A percentile compares a stretch with the other conserved stretches of the same genome.
Evolutionary conservation across 768 basidiomycete species (phyloP).

Genomic region (Naganishia vaughanmartiniae): DNA sequence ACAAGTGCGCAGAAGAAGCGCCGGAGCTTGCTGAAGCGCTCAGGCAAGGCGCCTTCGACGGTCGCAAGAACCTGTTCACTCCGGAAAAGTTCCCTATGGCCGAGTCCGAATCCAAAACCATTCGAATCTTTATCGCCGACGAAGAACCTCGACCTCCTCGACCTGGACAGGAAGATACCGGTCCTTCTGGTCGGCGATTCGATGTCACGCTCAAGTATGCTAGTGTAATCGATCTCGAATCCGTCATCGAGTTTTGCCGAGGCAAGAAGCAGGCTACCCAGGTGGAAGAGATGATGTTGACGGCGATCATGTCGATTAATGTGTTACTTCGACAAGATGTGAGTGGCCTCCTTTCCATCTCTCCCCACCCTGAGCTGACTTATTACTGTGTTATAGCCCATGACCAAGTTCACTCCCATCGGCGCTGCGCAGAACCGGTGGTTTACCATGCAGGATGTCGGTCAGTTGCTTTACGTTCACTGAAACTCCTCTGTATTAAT

Average conservation of each 20-base stretch:
- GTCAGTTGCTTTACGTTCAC: conserved; percentile 3
- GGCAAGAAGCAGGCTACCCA: conserved; percentile 41
- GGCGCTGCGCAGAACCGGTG: conserved; percentile 49
- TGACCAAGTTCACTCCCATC: conserved; percentile 26
- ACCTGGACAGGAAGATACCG: conserved; percentile 38
- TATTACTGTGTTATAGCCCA: neutral
- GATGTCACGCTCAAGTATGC: conserved; percentile 47
- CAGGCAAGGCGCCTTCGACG: conserved; percentile 12
- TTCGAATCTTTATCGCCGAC: conserved; percentile 23
- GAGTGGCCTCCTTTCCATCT: neutral
- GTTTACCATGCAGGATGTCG: conserved; percentile 43
- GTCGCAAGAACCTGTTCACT: conserved; percentile 47
- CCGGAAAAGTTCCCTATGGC: conserved; percentile 34
- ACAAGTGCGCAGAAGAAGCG: neutral
- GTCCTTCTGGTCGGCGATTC: conserved; percentile 34
- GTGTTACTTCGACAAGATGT: conserved; percentile 41
- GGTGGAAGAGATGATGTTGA: conserved; percentile 39
- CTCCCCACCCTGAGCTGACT: neutral
- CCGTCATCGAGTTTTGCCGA: conserved; percentile 43
- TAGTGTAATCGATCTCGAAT: conserved; percentile 41
- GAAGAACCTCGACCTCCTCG: conserved; percentile 27
- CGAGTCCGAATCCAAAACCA: conserved; percentile 21
- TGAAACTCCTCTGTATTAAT: neutral
- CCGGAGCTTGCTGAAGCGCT: neutral
- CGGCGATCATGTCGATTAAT: conserved; percentile 49